Conservation (phyloP, 345 rosid species). For the Salix arbutifolia region DNA sequence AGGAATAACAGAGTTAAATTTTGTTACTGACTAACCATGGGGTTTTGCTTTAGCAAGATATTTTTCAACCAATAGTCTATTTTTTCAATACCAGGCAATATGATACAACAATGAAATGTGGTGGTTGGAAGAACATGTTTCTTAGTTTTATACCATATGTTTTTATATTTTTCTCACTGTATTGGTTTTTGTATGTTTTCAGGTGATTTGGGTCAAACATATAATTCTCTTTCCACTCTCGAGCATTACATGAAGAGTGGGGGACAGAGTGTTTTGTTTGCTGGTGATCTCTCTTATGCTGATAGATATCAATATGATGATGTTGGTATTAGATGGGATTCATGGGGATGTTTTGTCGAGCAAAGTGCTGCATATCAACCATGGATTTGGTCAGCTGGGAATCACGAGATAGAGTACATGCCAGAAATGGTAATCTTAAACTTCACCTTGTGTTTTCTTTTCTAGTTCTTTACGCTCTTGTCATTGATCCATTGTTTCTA, state of each 20-base stretch:
- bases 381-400: slow-evolving; percentile 44
- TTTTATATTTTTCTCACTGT: neutral
- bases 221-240: slow-evolving; percentile 39
- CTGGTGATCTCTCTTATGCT: slow-evolving; percentile 51
- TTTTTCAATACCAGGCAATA: too few relatives aligned
- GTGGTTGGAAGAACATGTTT: slow-evolving; percentile 3
- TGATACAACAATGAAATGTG: neutral
- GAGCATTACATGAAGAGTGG: slow-evolving; percentile 39
- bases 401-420: slow-evolving; percentile 44
- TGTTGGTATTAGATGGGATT: slow-evolving; percentile 40
- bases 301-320: slow-evolving; percentile 38
- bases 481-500: too few relatives aligned
- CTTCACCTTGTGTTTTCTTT: neutral
- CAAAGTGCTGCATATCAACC: slow-evolving; percentile 47
- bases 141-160: neutral
- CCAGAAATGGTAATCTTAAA: slow-evolving; percentile 21
- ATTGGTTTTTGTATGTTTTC: slow-evolving; percentile 4
- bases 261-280: slow-evolving; percentile 31
- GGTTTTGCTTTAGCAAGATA: neutral
- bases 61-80: neutral
- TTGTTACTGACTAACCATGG: neutral
- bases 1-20: neutral
- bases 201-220: slow-evolving; percentile 51
- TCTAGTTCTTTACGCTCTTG: neutral
- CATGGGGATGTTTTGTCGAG: slow-evolving; percentile 46